A percentile compares a stretch with the other conserved stretches of the same genome.
These are phyloP conservation scores for Ogataea methanolica DNA, from an alignment of 805 yeast genomes.

Conservation along the genomic window DNA sequence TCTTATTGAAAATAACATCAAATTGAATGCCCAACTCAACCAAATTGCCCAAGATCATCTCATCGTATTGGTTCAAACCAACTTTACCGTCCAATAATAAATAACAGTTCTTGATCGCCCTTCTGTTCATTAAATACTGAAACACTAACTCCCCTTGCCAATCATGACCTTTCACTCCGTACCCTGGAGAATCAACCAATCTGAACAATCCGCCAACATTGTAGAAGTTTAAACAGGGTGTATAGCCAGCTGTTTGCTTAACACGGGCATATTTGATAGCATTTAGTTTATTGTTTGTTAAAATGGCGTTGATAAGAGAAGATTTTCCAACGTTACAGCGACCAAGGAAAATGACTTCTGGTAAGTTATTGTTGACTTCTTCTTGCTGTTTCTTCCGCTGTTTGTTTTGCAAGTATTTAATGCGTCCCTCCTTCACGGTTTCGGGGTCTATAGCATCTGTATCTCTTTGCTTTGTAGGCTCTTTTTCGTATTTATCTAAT, in stretches of 20 bases:
- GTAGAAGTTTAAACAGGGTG: constrained; percentile 66
- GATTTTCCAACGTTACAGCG: constrained; percentile 87
- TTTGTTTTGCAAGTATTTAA: constrained; percentile 20
- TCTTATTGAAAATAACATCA: constrained; percentile 73
- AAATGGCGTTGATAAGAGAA: constrained; percentile 59
- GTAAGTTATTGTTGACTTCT: constrained; percentile 36
- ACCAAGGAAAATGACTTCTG: constrained; percentile 76
- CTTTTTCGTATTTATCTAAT: constrained; percentile 3
- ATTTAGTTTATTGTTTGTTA: constrained; percentile 35
- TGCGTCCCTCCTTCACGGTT: constrained; percentile 25
- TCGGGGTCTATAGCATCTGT: neutral
- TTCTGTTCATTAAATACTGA: constrained; percentile 54
- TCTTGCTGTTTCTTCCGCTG: constrained; percentile 16
- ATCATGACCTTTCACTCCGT: constrained; percentile 64
- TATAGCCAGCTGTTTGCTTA: constrained; percentile 34
- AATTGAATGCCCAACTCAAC: constrained; percentile 56
- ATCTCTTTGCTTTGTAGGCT: neutral
- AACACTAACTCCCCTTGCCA: constrained; percentile 68
- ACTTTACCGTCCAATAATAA: constrained; percentile 56
- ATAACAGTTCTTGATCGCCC: constrained; percentile 52
- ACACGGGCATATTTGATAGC: constrained; percentile 39
- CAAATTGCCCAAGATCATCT: constrained; percentile 45
- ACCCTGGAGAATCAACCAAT: constrained; percentile 86
- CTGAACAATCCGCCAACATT: constrained; percentile 60
- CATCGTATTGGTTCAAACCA: constrained; percentile 59